These are phyloP conservation scores for Magnolia kwangsiensis DNA, from an alignment of 164 flowering plant species.

Conservation along the genomic window DNA sequence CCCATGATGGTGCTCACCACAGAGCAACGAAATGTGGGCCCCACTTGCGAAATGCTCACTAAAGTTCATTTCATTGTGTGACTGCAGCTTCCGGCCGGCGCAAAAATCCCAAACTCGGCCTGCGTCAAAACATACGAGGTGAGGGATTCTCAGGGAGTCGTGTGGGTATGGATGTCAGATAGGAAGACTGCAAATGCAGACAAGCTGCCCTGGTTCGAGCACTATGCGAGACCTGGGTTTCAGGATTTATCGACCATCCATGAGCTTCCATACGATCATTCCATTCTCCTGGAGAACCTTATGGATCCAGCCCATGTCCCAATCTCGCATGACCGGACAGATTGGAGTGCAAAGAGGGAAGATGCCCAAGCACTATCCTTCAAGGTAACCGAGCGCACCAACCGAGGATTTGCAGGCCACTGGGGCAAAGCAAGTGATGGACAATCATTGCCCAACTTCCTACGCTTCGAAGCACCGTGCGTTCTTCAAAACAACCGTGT, in stretches of 20 bases:
- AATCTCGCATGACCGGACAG: constrained; percentile 91
- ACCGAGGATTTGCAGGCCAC: constrained; percentile 83
- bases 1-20: not conserved
- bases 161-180: constrained; percentile 97
- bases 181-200: constrained; percentile 50
- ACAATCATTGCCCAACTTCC: constrained; percentile 38
- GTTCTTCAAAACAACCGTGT: constrained; percentile 82
- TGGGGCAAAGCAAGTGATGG: constrained; percentile 67
- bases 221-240: constrained; percentile 77
- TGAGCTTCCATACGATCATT: constrained; percentile 97
- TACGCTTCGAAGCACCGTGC: constrained; percentile 89
- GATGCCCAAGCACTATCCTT: constrained; percentile 78
- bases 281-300: constrained; percentile 90
- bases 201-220: constrained; percentile 90
- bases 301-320: constrained; percentile 99
- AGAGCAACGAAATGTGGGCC: not conserved
- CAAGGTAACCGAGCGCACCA: constrained; percentile 67
- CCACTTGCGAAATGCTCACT: not conserved
- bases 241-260: constrained; percentile 74
- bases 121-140: constrained; percentile 70
- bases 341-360: constrained; percentile 82
- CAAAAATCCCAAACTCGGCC: constrained; percentile 74
- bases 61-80: not conserved
- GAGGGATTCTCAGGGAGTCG: constrained; percentile 86
- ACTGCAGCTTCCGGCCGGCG: constrained; percentile 70